Conservation (phyloP, 2,329 filamentous ascomycete genomes). For the Amesomyces nigricolor region DNA sequence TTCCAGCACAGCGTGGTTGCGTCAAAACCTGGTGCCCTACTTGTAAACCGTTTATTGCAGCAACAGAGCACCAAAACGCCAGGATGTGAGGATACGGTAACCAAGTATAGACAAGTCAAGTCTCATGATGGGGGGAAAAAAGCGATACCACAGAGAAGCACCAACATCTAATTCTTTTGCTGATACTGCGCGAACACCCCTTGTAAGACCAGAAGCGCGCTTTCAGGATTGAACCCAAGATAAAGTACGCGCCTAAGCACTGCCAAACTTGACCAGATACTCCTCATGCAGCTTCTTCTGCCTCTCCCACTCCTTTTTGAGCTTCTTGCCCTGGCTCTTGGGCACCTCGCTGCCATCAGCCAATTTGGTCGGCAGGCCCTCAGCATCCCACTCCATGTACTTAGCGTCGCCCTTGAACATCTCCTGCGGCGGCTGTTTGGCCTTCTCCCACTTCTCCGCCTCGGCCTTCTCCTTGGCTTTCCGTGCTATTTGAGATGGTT, state of each 20-base stretch:
- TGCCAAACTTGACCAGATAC: slow-evolving; percentile 37
- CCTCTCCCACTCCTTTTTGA: slow-evolving; percentile 83
- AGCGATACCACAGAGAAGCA: too few relatives aligned
- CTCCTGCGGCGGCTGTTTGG: slow-evolving; percentile 48
- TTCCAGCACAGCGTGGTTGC: not conserved
- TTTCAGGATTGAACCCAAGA: not conserved
- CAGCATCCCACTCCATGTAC: slow-evolving; percentile 74
- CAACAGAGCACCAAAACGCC: too few relatives aligned
- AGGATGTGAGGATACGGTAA: too few relatives aligned
- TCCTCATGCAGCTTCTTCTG: slow-evolving; percentile 82
- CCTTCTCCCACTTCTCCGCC: slow-evolving; percentile 49
- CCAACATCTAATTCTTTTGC: too few relatives aligned
- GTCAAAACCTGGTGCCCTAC: not conserved
- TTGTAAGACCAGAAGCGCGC: too few relatives aligned
- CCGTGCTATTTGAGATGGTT: slow-evolving; percentile 18
- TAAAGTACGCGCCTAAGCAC: not conserved
- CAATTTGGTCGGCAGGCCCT: slow-evolving; percentile 73
- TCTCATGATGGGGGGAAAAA: too few relatives aligned
- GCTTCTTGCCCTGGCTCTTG: slow-evolving; percentile 73
- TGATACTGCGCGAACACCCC: too few relatives aligned
- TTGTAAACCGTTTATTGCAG: not conserved
- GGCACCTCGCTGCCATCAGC: slow-evolving; percentile 72
- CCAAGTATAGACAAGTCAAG: too few relatives aligned
- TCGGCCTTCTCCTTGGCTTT: slow-evolving; percentile 45
- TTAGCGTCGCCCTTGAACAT: slow-evolving; percentile 52